Conservation (phyloP, 352 stramenopile species). For the Phytopythium delawarense region DNA sequence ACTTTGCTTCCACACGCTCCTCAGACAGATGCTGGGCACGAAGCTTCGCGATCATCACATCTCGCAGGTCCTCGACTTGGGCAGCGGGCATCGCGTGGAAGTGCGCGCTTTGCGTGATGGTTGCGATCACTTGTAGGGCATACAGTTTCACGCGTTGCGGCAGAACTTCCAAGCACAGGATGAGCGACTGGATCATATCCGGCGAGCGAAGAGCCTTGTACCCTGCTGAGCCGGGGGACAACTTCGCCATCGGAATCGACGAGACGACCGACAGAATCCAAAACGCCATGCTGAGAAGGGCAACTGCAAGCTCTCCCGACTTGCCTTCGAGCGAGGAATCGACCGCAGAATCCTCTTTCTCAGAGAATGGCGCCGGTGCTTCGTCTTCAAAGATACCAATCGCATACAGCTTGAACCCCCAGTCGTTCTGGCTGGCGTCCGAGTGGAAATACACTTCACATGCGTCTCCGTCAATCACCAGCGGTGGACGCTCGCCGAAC, state of each 20-base stretch:
- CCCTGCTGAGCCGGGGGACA: conserved; percentile 10
- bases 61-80: conserved; percentile 35
- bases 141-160: conserved; percentile 39
- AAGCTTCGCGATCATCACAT: conserved; percentile 44
- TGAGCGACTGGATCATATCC: conserved; percentile 28
- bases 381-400: conserved; percentile 55
- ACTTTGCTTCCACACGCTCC: conserved; percentile 49
- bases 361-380: background rate
- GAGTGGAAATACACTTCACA: conserved; percentile 85
- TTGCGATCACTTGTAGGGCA: conserved; percentile 36
- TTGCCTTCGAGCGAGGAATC: background rate
- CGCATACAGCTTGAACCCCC: conserved; percentile 86
- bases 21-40: conserved; percentile 44
- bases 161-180: conserved; percentile 23
- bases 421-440: conserved; percentile 81
- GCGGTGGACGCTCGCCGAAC: conserved; percentile 44
- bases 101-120: conserved; percentile 27
- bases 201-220: conserved; percentile 29
- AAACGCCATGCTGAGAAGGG: conserved; percentile 26
- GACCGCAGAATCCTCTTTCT: background rate
- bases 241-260: conserved; percentile 13
- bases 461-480: conserved; percentile 65
- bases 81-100: conserved; percentile 36
- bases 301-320: conserved; percentile 13
- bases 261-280: conserved; percentile 33